Evolutionary conservation across 164 flowering plant species (phyloP).

Genomic region (Stephania cephalantha): DNA sequence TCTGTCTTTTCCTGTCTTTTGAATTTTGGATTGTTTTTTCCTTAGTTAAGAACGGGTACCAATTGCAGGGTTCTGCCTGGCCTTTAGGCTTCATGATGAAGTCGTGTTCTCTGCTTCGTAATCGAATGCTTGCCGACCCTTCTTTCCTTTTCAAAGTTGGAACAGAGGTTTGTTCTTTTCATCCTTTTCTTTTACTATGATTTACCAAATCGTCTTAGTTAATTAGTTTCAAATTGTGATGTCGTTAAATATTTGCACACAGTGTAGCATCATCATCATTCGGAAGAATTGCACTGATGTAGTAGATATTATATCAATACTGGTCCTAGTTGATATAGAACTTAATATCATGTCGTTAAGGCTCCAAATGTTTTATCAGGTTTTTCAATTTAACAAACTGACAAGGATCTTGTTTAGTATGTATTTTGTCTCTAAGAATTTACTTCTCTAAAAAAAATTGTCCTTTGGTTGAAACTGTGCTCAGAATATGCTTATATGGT

Average conservation of each 20-base stretch:
- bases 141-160: constrained; percentile 87
- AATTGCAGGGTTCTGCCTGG: constrained; percentile 55
- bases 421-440: not conserved
- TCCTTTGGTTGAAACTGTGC: not conserved
- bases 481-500: not conserved
- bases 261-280: not conserved
- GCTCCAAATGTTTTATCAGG: not conserved
- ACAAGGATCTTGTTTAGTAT: not conserved
- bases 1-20: not conserved
- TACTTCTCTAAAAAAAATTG: not conserved
- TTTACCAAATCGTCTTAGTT: not conserved
- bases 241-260: not conserved
- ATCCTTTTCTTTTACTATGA: not conserved
- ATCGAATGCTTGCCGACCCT: constrained; percentile 91
- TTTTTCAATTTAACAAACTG: not conserved
- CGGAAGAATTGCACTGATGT: not conserved
- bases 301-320: not conserved
- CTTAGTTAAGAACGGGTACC: not conserved
- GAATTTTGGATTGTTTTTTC: not conserved
- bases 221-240: not conserved
- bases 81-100: constrained; percentile 55
- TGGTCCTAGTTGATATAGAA: not conserved
- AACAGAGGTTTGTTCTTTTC: constrained; percentile 54
- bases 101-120: constrained; percentile 64
- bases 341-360: not conserved